Base-by-base conservation (phyloP, 495 filamentous ascomycete species). In the Paragyromitra xinjiangensis region DNA sequence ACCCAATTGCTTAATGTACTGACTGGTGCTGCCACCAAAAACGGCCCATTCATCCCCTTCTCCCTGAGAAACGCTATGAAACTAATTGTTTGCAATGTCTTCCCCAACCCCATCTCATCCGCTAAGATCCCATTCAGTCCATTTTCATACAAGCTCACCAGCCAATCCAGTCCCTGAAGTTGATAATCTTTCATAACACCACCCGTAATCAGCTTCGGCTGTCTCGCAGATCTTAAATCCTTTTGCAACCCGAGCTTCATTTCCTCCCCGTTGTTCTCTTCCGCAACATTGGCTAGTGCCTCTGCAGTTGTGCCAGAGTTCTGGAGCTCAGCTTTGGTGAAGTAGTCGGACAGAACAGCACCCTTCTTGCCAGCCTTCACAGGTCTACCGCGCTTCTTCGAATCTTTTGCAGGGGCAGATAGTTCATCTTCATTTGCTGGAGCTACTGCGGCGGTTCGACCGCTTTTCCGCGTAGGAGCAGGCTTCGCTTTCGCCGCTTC, bases 31-130 rank as follows among this genome's bases (percentile, higher is more conserved):
- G 94, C 89, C 66, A 99, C 92, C 39, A 99, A 83, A 82, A 97
- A 97, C 0, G 95, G 95, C 0, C 95, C 95, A 14, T 93, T 92
- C 16, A 90, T 88, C 62, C 93, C 91, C 69, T 94, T 91, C 81
- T 97, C 94, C 81, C 94, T 89, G 29, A 98, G 85, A 77, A 95
- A 92, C 0, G 95, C 95, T 51, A 98, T 88, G 73, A 98, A 89
- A 0, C 93, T 92, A 50, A 98, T 98, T 0, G 94, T 92, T 84
- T 99, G 95, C 1, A 99, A 88, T 0, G 95, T 98, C 86, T 98
- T 98, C 78, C 95, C 95, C 34, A 98, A 83, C 1, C 95, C 95
- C 95, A 99, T 99, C 83, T 99, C 95, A 81, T 99, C 95, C 0
- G 95, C 95, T 26, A 99, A 83, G 75, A 99, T 99, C 0, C 95